phyloP scores from a whole-genome alignment of 108 stramenopile genomes.

The Pseudonitzschia multiseries region DNA sequence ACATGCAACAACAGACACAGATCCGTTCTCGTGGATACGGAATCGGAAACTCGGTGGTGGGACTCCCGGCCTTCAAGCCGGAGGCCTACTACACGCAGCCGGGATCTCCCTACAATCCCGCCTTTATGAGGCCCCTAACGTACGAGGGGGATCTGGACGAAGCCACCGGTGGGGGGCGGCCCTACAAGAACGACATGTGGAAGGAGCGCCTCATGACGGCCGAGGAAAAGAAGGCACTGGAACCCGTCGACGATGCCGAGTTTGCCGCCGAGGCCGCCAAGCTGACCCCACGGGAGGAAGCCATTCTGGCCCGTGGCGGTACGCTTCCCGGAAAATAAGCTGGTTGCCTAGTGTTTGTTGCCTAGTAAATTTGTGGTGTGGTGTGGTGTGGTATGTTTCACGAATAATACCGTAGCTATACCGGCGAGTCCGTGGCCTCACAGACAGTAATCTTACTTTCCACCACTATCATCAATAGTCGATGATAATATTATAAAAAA shows the following conservation, averaged over 20 bases:
- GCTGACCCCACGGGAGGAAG: slow-evolving; percentile 44
- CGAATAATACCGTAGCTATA: too few relatives aligned
- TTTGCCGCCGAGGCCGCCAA: slow-evolving; percentile 8
- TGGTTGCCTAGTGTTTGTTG: too few relatives aligned
- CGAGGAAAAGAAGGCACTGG: slow-evolving; percentile 63
- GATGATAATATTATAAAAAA: too few relatives aligned
- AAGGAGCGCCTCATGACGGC: slow-evolving; percentile 77
- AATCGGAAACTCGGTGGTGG: slow-evolving; percentile 85
- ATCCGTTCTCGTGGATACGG: slow-evolving; percentile 85
- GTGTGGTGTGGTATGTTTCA: too few relatives aligned
- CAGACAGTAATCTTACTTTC: too few relatives aligned
- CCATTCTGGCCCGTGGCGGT: slow-evolving; percentile 59
- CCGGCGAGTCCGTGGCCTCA: too few relatives aligned
- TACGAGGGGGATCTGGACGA: slow-evolving; percentile 80
- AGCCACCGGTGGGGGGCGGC: slow-evolving; percentile 73
- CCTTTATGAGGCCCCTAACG: slow-evolving; percentile 59
- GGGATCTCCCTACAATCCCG: slow-evolving; percentile 89
- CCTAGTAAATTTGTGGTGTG: too few relatives aligned
- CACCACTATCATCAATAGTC: too few relatives aligned
- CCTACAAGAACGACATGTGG: slow-evolving; percentile 89
- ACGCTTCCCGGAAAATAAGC: slow-evolving; percentile 34
- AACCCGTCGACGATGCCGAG: slow-evolving; percentile 23
- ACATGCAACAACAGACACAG: slow-evolving; percentile 84
- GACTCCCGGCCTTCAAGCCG: slow-evolving; percentile 68
- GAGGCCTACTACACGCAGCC: slow-evolving; percentile 94